Percentiles rank a stretch among this genome's conserved stretches.
phyloP scores from a whole-genome alignment of 768 basidiomycete genomes.

The Termitomyces sp. region DNA sequence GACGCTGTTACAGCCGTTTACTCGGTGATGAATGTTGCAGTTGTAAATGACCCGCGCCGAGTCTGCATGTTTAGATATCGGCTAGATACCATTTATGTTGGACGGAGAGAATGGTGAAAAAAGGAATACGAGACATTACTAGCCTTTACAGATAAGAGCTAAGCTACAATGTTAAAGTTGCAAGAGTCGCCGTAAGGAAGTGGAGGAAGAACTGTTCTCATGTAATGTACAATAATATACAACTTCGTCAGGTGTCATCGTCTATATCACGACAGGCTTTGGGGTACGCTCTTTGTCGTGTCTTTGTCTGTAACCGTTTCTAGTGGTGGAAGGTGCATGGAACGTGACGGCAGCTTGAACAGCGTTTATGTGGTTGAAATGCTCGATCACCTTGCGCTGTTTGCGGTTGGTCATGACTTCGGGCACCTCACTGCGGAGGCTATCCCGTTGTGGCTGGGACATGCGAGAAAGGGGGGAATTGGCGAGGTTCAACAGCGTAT shows the following conservation, averaged over 20 bases:
- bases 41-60: neutral
- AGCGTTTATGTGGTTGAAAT: slow-evolving; percentile 12
- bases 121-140: neutral
- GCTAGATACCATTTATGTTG: neutral
- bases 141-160: neutral
- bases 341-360: neutral
- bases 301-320: neutral
- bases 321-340: neutral
- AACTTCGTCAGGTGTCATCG: neutral
- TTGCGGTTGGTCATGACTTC: slow-evolving; percentile 25
- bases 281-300: neutral
- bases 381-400: slow-evolving; percentile 26
- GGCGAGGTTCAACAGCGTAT: slow-evolving; percentile 22
- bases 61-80: too few relatives aligned
- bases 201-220: neutral
- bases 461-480: slow-evolving; percentile 24
- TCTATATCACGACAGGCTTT: neutral
- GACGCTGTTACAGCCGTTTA: too few relatives aligned
- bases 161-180: neutral
- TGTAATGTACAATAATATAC: slow-evolving; percentile 3
- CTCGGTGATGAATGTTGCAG: too few relatives aligned
- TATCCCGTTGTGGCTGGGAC: slow-evolving; percentile 19
- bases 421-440: slow-evolving; percentile 20
- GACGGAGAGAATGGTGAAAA: neutral
- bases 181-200: neutral